phyloP scores from a whole-genome alignment of 1,284 basidiomycete species.

The Boletus smithii region DNA sequence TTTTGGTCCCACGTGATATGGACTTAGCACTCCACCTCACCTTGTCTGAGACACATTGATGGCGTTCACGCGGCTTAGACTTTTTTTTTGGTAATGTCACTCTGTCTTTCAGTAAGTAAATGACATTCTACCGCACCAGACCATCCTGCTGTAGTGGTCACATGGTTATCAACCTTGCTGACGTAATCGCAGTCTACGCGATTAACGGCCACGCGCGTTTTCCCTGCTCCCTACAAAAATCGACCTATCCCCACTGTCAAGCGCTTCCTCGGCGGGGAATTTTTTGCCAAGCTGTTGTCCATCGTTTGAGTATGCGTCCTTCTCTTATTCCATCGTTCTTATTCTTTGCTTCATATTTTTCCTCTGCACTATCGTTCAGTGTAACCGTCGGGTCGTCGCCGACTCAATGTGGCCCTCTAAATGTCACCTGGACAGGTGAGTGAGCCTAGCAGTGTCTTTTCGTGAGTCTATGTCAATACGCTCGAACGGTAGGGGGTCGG shows the following conservation, averaged over 20 bases:
- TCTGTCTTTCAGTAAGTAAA: too few relatives aligned
- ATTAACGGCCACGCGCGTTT: slow-evolving; percentile 2
- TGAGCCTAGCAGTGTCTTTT: slow-evolving; percentile 2
- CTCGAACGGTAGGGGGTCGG: slow-evolving; percentile 50
- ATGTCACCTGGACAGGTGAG: slow-evolving; percentile 62
- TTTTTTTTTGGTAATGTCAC: too few relatives aligned
- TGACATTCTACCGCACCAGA: not conserved
- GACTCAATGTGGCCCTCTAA: slow-evolving; percentile 58
- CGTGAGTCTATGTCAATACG: slow-evolving; percentile 3
- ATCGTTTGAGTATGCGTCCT: slow-evolving; percentile 25
- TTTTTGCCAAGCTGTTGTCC: slow-evolving; percentile 9
- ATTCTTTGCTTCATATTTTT: slow-evolving; percentile 21
- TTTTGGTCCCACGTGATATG: not conserved
- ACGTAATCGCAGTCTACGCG: slow-evolving; percentile 15
- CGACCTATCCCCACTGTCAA: too few relatives aligned
- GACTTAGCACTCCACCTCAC: too few relatives aligned
- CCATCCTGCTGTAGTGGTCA: not conserved
- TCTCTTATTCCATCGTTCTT: slow-evolving; percentile 19
- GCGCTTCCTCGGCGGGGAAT: slow-evolving; percentile 8
- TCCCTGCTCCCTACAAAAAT: slow-evolving; percentile 7
- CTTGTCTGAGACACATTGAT: too few relatives aligned
- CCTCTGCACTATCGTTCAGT: slow-evolving; percentile 45
- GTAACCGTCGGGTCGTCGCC: slow-evolving; percentile 45
- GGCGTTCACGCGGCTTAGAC: too few relatives aligned
- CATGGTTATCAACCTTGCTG: slow-evolving; percentile 12